Evolutionary conservation across 768 basidiomycete genomes (phyloP).

Genomic region (Pleurotus djamor): DNA sequence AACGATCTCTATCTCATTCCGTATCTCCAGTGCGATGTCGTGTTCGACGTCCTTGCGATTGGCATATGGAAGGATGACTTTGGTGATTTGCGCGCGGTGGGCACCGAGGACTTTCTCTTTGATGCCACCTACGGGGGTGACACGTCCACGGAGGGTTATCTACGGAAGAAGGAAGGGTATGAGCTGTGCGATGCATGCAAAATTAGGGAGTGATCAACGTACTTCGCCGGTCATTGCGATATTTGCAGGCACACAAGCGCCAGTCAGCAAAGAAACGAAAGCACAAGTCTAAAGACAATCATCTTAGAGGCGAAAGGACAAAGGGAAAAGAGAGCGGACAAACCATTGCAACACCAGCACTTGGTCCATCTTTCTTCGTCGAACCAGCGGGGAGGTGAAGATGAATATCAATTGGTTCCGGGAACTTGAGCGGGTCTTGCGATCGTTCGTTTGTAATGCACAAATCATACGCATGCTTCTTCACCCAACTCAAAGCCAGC

Average conservation of each 20-base stretch:
- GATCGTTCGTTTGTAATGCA: slow-evolving; percentile 68
- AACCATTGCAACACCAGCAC: slow-evolving; percentile 89
- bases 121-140: slow-evolving; percentile 86
- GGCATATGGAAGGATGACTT: slow-evolving; percentile 80
- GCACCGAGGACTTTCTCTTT: slow-evolving; percentile 91
- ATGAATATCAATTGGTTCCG: slow-evolving; percentile 78
- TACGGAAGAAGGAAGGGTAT: slow-evolving; percentile 15
- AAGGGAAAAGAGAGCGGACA: slow-evolving; percentile 9
- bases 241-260: slow-evolving; percentile 66
- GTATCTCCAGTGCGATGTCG: slow-evolving; percentile 74
- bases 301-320: background rate
- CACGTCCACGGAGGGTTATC: slow-evolving; percentile 82
- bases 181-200: background rate
- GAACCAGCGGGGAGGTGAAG: slow-evolving; percentile 88
- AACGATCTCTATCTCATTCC: slow-evolving; percentile 74
- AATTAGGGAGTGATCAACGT: slow-evolving; percentile 10
- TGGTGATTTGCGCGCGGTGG: slow-evolving; percentile 81
- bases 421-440: slow-evolving; percentile 75
- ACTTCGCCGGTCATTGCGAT: slow-evolving; percentile 93
- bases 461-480: slow-evolving; percentile 77
- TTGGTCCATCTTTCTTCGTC: slow-evolving; percentile 92
- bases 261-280: slow-evolving; percentile 81
- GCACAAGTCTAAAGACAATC: slow-evolving; percentile 64
- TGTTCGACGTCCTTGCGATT: slow-evolving; percentile 89
- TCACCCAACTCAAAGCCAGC: slow-evolving; percentile 91